phyloP scores from a whole-genome alignment of 2,329 filamentous ascomycete species.

The Akanthomyces uredinophilus region DNA sequence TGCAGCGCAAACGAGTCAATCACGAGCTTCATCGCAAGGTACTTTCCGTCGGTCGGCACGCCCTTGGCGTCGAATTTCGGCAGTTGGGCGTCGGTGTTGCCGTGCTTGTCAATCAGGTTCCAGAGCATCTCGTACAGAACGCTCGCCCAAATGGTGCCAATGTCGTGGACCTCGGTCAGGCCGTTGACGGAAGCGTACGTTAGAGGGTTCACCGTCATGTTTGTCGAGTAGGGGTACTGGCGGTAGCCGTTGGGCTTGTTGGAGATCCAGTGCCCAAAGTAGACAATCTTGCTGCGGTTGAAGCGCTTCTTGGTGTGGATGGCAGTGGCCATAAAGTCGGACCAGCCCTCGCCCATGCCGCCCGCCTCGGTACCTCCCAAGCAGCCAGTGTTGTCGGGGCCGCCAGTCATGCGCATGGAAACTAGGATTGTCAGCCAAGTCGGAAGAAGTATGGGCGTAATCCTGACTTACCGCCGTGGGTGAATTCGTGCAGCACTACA shows the following conservation, averaged over 20 bases:
- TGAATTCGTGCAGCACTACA: slow-evolving; percentile 57
- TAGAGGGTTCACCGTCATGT: slow-evolving; percentile 42
- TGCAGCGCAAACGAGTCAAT: slow-evolving; percentile 49
- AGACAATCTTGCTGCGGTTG: slow-evolving; percentile 41
- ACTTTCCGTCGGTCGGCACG: slow-evolving; percentile 48
- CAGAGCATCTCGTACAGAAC: slow-evolving; percentile 53
- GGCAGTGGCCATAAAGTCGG: slow-evolving; percentile 50
- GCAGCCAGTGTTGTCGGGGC: slow-evolving; percentile 48
- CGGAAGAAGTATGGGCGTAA: too few relatives aligned
- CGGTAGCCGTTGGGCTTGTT: slow-evolving; percentile 42
- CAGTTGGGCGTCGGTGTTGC: slow-evolving; percentile 39
- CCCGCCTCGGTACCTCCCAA: slow-evolving; percentile 42
- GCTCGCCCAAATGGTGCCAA: slow-evolving; percentile 48
- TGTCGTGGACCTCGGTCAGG: slow-evolving; percentile 36
- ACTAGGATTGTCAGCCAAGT: slow-evolving; percentile 26
- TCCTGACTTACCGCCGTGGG: slow-evolving; percentile 38
- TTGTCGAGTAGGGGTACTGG: slow-evolving; percentile 47
- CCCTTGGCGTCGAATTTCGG: slow-evolving; percentile 33
- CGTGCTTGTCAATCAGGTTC: slow-evolving; percentile 53
- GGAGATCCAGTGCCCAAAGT: slow-evolving; percentile 46
- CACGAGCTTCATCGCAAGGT: slow-evolving; percentile 47
- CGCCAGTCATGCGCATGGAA: slow-evolving; percentile 54
- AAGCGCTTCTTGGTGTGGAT: slow-evolving; percentile 42
- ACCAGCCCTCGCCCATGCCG: slow-evolving; percentile 56
- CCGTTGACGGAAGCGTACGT: slow-evolving; percentile 42